These are phyloP conservation scores for Trichoderma gamsii DNA, from an alignment of 495 filamentous ascomycete species.

Conservation along the genomic window DNA sequence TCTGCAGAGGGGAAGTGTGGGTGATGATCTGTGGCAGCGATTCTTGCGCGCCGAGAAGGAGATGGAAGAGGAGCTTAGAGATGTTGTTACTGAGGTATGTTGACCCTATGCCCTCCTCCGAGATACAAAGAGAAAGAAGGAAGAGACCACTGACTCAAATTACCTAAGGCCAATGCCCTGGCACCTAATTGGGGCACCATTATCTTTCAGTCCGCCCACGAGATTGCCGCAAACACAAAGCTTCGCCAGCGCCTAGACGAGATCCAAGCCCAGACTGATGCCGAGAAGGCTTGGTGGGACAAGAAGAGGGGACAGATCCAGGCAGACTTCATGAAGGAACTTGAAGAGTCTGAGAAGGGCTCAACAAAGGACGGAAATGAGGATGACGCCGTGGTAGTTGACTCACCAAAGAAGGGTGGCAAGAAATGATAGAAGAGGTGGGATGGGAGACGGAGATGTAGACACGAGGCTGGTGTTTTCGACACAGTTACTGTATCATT, in stretches of 20 bases:
- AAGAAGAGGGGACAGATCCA: slow-evolving; percentile 65
- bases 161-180: slow-evolving; percentile 71
- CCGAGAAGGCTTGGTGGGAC: slow-evolving; percentile 89
- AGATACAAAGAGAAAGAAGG: slow-evolving; percentile 11
- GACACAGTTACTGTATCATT: background rate
- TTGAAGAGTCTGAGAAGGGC: slow-evolving; percentile 48
- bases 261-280: slow-evolving; percentile 60
- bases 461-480: background rate
- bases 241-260: slow-evolving; percentile 71
- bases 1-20: slow-evolving; percentile 83
- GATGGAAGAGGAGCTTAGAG: slow-evolving; percentile 90
- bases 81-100: slow-evolving; percentile 85
- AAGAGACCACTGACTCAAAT: slow-evolving; percentile 14
- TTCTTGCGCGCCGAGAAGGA: slow-evolving; percentile 90
- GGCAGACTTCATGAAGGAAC: slow-evolving; percentile 77
- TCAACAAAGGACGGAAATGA: slow-evolving; percentile 50
- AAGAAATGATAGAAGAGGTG: slow-evolving; percentile 57
- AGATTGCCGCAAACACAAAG: slow-evolving; percentile 69
- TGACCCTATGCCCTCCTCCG: background rate
- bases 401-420: slow-evolving; percentile 58
- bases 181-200: slow-evolving; percentile 79
- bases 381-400: slow-evolving; percentile 82
- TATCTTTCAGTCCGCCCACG: slow-evolving; percentile 90
- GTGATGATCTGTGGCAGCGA: slow-evolving; percentile 93
- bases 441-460: background rate